A percentile compares a stretch with the other conserved stretches of the same genome.
Conservation (phyloP, 2,329 filamentous ascomycete species). For the Aspergillus latus region DNA sequence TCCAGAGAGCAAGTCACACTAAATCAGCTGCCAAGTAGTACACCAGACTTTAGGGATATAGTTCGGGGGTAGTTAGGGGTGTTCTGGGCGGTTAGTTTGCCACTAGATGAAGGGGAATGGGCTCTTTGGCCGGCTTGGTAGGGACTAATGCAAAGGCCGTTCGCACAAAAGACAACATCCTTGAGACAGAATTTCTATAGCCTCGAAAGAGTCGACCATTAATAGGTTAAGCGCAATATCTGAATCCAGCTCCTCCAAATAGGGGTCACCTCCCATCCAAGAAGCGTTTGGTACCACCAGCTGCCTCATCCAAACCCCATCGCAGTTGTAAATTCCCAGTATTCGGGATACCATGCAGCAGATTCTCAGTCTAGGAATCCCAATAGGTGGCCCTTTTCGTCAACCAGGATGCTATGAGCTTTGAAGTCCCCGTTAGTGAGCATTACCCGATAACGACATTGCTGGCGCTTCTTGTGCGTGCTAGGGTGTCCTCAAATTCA, state of each 20-base stretch:
- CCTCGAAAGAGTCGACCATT: slow-evolving; percentile 31
- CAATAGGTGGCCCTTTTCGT: slow-evolving; percentile 18
- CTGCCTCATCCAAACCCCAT: slow-evolving; percentile 22
- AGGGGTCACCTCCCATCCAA: slow-evolving; percentile 25
- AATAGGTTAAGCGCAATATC: slow-evolving; percentile 27
- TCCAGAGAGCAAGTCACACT: no score
- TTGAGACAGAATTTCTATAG: no score
- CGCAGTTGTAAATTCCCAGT: slow-evolving; percentile 25
- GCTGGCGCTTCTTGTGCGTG: slow-evolving; percentile 20
- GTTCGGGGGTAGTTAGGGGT: no score
- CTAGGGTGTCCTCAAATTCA: slow-evolving; percentile 28
- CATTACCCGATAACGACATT: not conserved
- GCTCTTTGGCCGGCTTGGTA: no score
- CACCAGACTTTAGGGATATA: no score
- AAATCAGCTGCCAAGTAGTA: no score
- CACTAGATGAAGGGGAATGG: no score
- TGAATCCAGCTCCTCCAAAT: slow-evolving; percentile 22
- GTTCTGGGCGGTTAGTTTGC: no score
- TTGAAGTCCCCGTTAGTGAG: slow-evolving; percentile 27
- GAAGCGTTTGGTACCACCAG: slow-evolving; percentile 28
- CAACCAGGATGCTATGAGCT: slow-evolving; percentile 23
- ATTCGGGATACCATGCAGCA: slow-evolving; percentile 11
- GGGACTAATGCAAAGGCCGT: no score
- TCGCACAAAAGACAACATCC: no score
- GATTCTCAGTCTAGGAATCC: slow-evolving; percentile 17